phyloP scores from a whole-genome alignment of 2,329 filamentous ascomycete genomes.

The Kalaharituber pfeilii region DNA sequence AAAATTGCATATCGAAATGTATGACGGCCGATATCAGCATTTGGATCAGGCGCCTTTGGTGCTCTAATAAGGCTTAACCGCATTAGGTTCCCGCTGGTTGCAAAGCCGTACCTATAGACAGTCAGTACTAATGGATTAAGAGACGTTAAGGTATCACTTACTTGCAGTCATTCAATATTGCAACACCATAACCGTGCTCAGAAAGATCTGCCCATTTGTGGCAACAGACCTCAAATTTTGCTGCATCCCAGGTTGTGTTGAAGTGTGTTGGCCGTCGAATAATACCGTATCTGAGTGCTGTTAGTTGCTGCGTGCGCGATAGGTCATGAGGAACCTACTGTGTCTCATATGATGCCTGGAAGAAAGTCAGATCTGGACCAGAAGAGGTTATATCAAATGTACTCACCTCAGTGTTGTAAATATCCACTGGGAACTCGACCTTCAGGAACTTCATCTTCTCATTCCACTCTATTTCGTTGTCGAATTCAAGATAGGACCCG shows the following conservation, averaged over 20 bases:
- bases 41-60: conserved; percentile 79
- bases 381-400: too few species aligned
- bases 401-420: conserved; percentile 76
- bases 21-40: conserved; percentile 87
- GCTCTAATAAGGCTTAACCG: conserved; percentile 68
- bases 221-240: conserved; percentile 91
- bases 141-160: conserved; percentile 2
- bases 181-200: conserved; percentile 75
- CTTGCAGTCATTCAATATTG: conserved; percentile 85
- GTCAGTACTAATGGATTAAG: background rate
- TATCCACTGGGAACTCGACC: conserved; percentile 89
- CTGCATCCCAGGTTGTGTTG: conserved; percentile 96
- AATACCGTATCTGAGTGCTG: conserved; percentile 41
- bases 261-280: conserved; percentile 85
- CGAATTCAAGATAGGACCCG: conserved; percentile 56
- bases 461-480: conserved; percentile 84
- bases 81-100: conserved; percentile 77
- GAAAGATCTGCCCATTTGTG: conserved; percentile 88
- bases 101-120: conserved; percentile 56
- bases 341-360: conserved; percentile 51
- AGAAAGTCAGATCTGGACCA: too few species aligned
- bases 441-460: conserved; percentile 97
- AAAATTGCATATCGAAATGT: conserved; percentile 79
- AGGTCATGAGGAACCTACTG: conserved; percentile 36
- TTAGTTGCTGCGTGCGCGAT: background rate